Evolutionary conservation across 306 rosid genomes (phyloP).

Genomic region (Gleditsia sinensis): DNA sequence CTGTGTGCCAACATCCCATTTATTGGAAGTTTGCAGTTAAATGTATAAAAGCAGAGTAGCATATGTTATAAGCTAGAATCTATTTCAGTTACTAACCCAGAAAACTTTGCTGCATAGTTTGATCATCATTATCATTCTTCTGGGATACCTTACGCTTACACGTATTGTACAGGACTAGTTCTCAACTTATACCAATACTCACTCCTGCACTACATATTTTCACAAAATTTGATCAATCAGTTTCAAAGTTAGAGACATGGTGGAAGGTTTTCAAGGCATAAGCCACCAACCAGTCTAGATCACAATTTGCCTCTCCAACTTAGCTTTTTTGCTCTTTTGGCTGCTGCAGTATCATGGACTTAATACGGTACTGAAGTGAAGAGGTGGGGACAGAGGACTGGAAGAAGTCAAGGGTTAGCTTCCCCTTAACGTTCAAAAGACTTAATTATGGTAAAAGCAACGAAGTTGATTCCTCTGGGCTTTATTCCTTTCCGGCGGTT

Average conservation of each 20-base stretch:
- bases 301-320: not conserved
- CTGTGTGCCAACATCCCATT: no score
- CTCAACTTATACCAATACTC: not conserved
- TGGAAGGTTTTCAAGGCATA: not conserved
- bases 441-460: slow-evolving; percentile 48
- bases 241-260: not conserved
- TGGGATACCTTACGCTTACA: no score
- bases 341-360: not conserved
- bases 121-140: not conserved
- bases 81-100: no score
- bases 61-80: no score
- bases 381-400: slow-evolving; percentile 25
- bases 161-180: not conserved
- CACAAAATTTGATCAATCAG: not conserved
- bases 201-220: not conserved
- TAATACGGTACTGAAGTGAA: slow-evolving; percentile 28
- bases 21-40: no score
- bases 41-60: no score
- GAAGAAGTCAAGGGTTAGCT: slow-evolving; percentile 35
- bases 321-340: not conserved
- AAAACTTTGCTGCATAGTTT: not conserved
- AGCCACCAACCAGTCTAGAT: not conserved
- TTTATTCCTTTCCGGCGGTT: slow-evolving; percentile 48
- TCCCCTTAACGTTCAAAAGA: slow-evolving; percentile 21
- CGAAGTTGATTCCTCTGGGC: slow-evolving; percentile 50